Conservation (phyloP, 768 basidiomycete species). For the Suillus weaverae region DNA sequence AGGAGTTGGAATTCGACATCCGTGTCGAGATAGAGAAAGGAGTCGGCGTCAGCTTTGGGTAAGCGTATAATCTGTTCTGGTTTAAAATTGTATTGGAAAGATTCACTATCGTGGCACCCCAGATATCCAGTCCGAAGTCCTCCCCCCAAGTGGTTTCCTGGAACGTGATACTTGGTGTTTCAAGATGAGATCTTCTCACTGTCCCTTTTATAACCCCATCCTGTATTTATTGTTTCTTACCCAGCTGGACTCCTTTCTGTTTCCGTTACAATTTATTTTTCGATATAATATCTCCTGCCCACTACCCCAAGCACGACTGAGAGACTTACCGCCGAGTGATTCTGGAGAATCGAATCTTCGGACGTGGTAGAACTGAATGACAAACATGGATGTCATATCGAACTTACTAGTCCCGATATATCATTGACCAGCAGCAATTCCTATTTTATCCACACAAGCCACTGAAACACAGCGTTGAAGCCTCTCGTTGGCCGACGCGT, state of each 20-base stretch:
- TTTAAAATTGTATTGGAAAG: neutral
- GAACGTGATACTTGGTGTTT: constrained; percentile 13
- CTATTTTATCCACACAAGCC: neutral
- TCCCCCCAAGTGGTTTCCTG: constrained; percentile 39
- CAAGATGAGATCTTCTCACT: neutral
- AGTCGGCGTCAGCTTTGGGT: constrained; percentile 78
- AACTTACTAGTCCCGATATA: neutral
- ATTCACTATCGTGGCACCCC: constrained; percentile 1
- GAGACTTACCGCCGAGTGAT: neutral
- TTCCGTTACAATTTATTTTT: neutral
- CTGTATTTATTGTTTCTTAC: neutral
- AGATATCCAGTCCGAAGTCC: constrained; percentile 49
- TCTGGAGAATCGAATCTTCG: neutral
- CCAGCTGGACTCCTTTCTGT: neutral
- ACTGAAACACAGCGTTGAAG: neutral
- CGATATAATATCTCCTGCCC: neutral
- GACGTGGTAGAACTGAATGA: neutral
- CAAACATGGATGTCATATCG: neutral
- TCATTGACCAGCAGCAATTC: neutral
- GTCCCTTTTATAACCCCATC: neutral
- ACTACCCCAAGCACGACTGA: neutral
- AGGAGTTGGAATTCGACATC: constrained; percentile 78
- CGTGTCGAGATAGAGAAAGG: constrained; percentile 87
- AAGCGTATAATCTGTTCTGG: constrained; percentile 27
- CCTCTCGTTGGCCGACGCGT: constrained; percentile 1